Conservation (phyloP, 306 rosid species). For the Casuarina equisetifolia region DNA sequence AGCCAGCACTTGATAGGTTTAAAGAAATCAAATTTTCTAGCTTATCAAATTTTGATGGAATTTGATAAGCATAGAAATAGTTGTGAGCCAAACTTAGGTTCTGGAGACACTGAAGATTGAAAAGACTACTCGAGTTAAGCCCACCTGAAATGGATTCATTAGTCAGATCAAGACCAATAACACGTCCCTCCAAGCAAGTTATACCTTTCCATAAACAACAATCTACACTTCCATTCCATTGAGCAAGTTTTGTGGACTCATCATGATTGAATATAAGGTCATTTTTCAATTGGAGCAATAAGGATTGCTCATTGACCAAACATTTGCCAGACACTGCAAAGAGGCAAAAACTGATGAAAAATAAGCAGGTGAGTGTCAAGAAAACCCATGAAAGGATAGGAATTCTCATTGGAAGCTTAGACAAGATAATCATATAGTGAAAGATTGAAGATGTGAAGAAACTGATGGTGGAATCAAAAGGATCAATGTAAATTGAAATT, state of each 20-base stretch:
- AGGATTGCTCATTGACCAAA: background rate
- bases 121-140: conserved; percentile 30
- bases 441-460: background rate
- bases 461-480: background rate
- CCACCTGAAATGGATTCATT: conserved; percentile 34
- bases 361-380: background rate
- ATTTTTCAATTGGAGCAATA: conserved; percentile 4
- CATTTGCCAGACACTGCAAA: conserved; percentile 17
- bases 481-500: conserved; percentile 23
- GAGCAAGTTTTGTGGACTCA: background rate
- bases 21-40: conserved; percentile 31
- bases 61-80: background rate
- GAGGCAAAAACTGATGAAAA: fast-evolving
- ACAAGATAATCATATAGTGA: background rate
- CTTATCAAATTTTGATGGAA: conserved; percentile 38
- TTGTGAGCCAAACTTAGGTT: conserved; percentile 35
- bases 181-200: conserved; percentile 4
- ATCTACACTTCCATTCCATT: background rate
- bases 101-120: conserved; percentile 31
- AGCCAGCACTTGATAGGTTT: conserved; percentile 38
- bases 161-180: conserved; percentile 33
- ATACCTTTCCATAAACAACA: conserved; percentile 43
- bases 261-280: background rate
- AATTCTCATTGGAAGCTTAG: background rate
- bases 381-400: background rate